Evolutionary conservation across 2,329 filamentous ascomycete species (phyloP), one percentile per base, ranked within the genome.

Genomic region (Fusarium miscanthi): DNA sequence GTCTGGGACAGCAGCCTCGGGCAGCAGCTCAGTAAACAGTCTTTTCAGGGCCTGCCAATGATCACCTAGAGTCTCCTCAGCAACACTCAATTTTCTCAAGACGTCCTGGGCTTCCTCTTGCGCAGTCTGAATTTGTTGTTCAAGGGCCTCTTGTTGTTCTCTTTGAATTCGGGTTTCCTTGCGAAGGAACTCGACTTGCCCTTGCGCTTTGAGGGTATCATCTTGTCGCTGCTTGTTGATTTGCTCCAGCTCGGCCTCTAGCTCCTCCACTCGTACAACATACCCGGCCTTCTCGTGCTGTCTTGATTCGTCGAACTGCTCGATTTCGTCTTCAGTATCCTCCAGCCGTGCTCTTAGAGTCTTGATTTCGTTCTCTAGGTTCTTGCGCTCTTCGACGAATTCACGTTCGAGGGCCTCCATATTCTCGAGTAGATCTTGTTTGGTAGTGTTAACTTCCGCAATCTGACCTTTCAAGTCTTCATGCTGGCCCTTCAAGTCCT

Each of bases 391-490:
- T 54, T 91, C 90, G 40, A 93, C 87, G 74, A 97, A 98, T 78
- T 98, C 96, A 31, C 90, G 90, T 81, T 98, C 94, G 73, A 97
- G 89, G 17, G 95, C 92, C 78, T 98, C 94, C 84, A 99, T 94
- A 78, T 99, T 99, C 73, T 94, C 92, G 82, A 99, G 90, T 14
- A 99, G 89, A 80, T 98, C 96, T 76, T 93, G 93, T 81, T 99
- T 99, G 2, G 93, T 98, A 6, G 94, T 95, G 75, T 96, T 94
- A 10, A 90, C 93, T 80, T 98, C 95, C 71, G 96, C 90, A 69
- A 97, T 88, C 76, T 91, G 91, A 77, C 85, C 88, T 83, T 88
- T 91, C 78, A 88, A 89, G 75, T 89, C 87, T 38, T 73, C 70
- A 59, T 73, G 66, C 75, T 91, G 91, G 77, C 85, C 88, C 83